Evolutionary conservation across 2,329 filamentous ascomycete species (phyloP).

Genomic region (Cladophialophora exuberans): DNA sequence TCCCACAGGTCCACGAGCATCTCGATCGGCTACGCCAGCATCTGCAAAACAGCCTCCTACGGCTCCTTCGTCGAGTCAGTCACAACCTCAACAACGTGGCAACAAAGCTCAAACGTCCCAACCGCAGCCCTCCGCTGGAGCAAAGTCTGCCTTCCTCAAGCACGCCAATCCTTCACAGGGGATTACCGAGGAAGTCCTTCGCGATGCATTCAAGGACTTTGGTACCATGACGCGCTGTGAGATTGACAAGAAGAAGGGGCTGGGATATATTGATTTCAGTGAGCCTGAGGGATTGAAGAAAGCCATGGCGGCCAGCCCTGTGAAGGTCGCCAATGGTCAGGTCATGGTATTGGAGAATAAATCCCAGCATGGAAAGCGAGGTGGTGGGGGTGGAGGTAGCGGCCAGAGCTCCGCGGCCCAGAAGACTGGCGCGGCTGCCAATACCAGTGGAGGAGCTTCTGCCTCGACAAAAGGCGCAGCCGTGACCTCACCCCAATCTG

Average conservation of each 20-base stretch:
- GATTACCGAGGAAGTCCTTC: constrained; percentile 79
- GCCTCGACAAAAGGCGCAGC: constrained; percentile 3
- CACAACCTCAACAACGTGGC: background rate
- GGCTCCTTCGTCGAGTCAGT: constrained; percentile 3
- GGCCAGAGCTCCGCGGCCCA: background rate
- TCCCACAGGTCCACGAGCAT: constrained; percentile 32
- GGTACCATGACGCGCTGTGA: constrained; percentile 79
- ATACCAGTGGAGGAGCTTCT: background rate
- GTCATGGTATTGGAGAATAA: constrained; percentile 86
- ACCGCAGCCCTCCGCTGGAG: constrained; percentile 47
- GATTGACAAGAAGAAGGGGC: constrained; percentile 92
- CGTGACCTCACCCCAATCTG: background rate
- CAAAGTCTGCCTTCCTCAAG: constrained; percentile 74
- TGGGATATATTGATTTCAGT: constrained; percentile 88
- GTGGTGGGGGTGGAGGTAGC: constrained; percentile 7
- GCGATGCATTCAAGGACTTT: constrained; percentile 72
- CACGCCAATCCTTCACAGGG: constrained; percentile 88
- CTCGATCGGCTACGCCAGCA: constrained; percentile 23
- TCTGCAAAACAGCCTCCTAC: constrained; percentile 13
- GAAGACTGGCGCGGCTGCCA: constrained; percentile 1
- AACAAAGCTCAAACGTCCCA: constrained; percentile 31
- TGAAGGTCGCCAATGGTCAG: constrained; percentile 79
- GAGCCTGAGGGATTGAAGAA: constrained; percentile 72
- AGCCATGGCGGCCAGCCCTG: constrained; percentile 78
- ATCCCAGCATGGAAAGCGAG: constrained; percentile 28